phyloP scores from a whole-genome alignment of 176 grass and related monocot species.

The Pontederia paniculata region DNA sequence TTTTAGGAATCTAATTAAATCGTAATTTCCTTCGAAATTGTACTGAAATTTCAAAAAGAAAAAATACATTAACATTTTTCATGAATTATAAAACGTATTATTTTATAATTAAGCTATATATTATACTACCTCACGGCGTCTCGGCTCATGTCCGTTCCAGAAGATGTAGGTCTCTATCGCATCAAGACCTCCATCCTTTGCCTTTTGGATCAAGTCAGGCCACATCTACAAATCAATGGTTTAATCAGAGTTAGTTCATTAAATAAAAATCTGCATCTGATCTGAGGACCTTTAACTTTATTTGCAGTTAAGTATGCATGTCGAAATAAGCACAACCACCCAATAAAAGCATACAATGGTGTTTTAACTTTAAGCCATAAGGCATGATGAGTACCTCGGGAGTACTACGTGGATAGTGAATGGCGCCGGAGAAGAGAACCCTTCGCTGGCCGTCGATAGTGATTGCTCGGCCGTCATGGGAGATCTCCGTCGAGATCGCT shows the following conservation, averaged over 20 bases:
- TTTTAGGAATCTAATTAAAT: constrained; percentile 60
- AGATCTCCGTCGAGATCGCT: neutral
- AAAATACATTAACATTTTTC: no score
- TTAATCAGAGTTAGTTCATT: neutral
- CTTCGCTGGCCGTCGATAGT: constrained; percentile 20
- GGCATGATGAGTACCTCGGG: constrained; percentile 14
- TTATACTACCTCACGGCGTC: constrained; percentile 23
- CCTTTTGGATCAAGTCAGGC: constrained; percentile 45
- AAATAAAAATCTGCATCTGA: neutral
- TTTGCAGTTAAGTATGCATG: no score
- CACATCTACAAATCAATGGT: constrained; percentile 37
- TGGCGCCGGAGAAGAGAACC: constrained; percentile 22
- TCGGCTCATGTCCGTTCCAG: constrained; percentile 61
- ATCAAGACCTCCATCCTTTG: constrained; percentile 54
- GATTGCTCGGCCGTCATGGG: constrained; percentile 12
- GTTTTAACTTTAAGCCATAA: no score
- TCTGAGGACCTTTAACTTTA: no score
- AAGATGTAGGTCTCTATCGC: constrained; percentile 55
- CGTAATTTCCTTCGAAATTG: constrained; percentile 46
- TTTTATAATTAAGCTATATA: no score
- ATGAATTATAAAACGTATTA: no score
- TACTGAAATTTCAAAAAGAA: constrained; percentile 31
- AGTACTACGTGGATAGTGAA: constrained; percentile 49
- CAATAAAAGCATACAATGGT: neutral
- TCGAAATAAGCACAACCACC: neutral